Conservation (phyloP, 73 alveolate species). For the Paramecium pentaurelia region DNA sequence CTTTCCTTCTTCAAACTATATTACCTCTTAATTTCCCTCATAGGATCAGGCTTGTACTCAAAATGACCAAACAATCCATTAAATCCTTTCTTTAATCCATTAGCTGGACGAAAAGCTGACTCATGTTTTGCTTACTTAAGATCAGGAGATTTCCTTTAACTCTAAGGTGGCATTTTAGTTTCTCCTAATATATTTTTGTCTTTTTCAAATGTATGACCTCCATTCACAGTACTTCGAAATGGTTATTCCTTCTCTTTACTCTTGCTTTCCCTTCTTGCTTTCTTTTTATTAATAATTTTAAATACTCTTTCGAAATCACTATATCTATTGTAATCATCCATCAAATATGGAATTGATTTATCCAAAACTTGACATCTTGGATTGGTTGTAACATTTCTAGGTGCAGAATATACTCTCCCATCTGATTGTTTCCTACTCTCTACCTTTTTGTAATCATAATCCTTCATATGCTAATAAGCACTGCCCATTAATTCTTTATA, state of each 20-base stretch:
- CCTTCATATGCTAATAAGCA: not conserved
- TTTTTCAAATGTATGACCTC: not conserved
- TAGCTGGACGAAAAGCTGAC: not conserved
- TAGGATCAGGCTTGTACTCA: not conserved
- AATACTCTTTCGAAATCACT: conserved; percentile 18
- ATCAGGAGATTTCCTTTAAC: not conserved
- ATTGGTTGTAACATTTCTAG: not conserved
- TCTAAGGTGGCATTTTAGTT: not conserved
- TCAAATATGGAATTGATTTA: not conserved
- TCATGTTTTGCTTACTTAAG: not conserved
- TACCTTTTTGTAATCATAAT: not conserved
- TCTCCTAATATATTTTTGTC: not conserved
- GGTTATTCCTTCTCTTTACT: not conserved
- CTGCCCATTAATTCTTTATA: not conserved
- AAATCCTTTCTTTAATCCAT: not conserved
- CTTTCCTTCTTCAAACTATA: not conserved
- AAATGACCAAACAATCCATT: not conserved
- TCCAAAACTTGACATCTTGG: not conserved
- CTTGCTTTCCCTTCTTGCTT: not conserved
- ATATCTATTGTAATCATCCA: not conserved
- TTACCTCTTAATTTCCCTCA: not conserved
- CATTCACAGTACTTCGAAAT: not conserved
- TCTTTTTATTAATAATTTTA: not conserved
- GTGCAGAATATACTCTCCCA: not conserved
- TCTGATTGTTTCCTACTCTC: not conserved